Base-by-base conservation (phyloP, 495 filamentous ascomycete genomes). In the Daldinia bambusicola region DNA sequence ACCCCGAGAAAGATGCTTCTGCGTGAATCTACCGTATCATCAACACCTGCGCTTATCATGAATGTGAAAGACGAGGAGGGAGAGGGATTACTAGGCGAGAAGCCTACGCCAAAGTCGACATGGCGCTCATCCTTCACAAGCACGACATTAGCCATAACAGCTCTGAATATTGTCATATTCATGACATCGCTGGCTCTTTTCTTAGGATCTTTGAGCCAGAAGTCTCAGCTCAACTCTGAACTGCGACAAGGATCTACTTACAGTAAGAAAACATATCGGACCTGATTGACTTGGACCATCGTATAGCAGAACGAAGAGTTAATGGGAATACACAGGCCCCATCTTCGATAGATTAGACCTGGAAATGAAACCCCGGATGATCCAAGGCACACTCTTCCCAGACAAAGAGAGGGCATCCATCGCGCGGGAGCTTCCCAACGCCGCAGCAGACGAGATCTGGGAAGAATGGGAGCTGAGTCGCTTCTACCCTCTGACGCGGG, bases 391-490 rank as follows among this genome's bases (percentile, higher is more conserved):
- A 6, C 20, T 75, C 4, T 75, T 69, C 53, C 72, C 72, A 20
- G 61, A 53, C 6, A 64, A 63, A 9, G 52, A 71, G 6, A 45
- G 58, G 20, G 68, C 72, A 34, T 75, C 72, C 32, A 75, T 78
- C n/a, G 75, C 66, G 9, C 69, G 76, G 32, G 56, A 75, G 57
- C 68, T 77, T 43, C 76, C 76, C 10, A 78, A 77, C 37, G 13
- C 72, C 0, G 69, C 55, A 4, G 75, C 77, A 2, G 80, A 82
- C 53, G 73, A 67, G 18, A 34, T 72, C 1, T 80, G 77, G 78
- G 41, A 70, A 8, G 69, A 80, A 16, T 77, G 71, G 63, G 80
- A 80, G 61, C 55, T 72, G 34, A 74, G 69, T 20, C 66, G 72
- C 5, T 71, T 73, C n/a, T 67, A 79, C 58, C 58, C 71, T 26